Percentiles rank a stretch among this genome's conserved stretches.
Conservation (phyloP, 2,329 filamentous ascomycete species). For the Aspergillus niger region DNA sequence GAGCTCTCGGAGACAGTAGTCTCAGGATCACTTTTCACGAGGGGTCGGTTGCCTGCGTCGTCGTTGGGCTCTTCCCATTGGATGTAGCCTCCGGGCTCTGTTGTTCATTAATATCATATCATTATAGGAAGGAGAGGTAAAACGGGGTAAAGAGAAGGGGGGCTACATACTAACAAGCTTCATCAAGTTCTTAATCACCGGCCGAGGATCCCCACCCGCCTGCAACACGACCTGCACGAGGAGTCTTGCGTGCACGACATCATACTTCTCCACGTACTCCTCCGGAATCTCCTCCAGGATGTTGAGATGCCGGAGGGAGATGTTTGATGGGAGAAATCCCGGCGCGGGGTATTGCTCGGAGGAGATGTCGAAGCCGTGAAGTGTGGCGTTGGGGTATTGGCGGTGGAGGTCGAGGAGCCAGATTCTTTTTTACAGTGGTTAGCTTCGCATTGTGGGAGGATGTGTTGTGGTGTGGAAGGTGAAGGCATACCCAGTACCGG, state of each 20-base stretch:
- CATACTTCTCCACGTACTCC: conserved; percentile 22
- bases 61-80: neutral
- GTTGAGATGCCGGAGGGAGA: conserved; percentile 17
- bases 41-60: neutral
- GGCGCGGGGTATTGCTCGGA: conserved; percentile 9
- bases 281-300: conserved; percentile 17
- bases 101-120: neutral
- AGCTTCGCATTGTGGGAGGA: neutral
- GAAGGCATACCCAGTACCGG: conserved; percentile 17
- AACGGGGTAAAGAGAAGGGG: neutral
- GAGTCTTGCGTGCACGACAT: conserved; percentile 26
- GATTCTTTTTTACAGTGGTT: neutral
- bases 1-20: neutral
- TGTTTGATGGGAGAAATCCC: conserved; percentile 14
- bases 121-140: neutral
- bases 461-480: no score
- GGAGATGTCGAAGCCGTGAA: conserved; percentile 24
- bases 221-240: conserved; percentile 3
- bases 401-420: conserved; percentile 16
- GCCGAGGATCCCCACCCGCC: neutral
- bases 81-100: neutral
- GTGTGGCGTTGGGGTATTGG: conserved; percentile 8
- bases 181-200: neutral
- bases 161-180: neutral
- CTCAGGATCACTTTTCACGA: neutral